These are phyloP conservation scores for Leptographium lundbergii DNA, from an alignment of 2,329 filamentous ascomycete genomes.

Conservation along the genomic window DNA sequence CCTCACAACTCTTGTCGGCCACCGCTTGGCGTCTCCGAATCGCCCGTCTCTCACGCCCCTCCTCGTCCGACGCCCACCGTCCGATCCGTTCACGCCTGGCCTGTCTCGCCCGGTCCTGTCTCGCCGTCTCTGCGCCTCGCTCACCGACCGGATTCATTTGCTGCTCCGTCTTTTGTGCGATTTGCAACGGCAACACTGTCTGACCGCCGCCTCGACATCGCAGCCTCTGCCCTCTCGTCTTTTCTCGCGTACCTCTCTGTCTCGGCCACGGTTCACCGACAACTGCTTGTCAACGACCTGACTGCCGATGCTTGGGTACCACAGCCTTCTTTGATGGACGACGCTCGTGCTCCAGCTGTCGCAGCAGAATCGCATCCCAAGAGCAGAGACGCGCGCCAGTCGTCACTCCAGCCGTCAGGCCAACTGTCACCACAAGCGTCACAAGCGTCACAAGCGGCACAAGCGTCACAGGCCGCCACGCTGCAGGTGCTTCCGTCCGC, in stretches of 20 bases:
- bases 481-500: constrained; percentile 7
- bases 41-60: neutral
- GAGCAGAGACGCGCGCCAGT: neutral
- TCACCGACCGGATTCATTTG: neutral
- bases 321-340: constrained; percentile 3
- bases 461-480: neutral
- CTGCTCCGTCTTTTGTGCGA: neutral
- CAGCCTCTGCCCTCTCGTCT: no score
- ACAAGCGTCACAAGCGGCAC: neutral
- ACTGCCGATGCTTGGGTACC: neutral
- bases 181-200: neutral
- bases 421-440: no score
- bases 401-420: no score
- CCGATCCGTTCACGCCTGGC: neutral
- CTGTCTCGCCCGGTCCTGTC: neutral
- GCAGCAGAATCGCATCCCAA: neutral
- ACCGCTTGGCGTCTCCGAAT: neutral
- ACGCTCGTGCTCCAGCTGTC: constrained; percentile 1
- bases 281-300: no score
- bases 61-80: neutral
- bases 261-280: neutral
- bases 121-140: neutral
- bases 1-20: neutral
- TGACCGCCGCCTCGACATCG: neutral
- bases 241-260: neutral